A percentile compares a stretch with the other conserved stretches of the same genome.
phyloP scores from a whole-genome alignment of 495 filamentous ascomycete genomes.

The Daldinia concentrica region DNA sequence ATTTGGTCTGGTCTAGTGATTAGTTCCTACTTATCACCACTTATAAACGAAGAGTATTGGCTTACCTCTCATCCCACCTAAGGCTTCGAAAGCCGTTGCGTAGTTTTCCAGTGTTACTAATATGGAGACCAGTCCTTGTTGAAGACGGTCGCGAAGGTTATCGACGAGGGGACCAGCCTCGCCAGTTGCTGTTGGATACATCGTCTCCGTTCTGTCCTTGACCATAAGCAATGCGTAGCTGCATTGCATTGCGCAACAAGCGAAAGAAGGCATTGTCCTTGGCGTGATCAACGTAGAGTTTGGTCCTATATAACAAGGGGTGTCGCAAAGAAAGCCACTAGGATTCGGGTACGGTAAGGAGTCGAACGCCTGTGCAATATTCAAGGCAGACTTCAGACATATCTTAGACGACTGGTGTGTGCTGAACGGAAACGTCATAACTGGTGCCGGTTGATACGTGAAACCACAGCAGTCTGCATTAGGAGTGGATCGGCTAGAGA shows the following conservation, averaged over 20 bases:
- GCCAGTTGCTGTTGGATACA: conserved; percentile 49
- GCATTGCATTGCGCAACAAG: conserved; percentile 70
- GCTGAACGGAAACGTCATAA: conserved; percentile 60
- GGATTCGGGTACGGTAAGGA: conserved; percentile 62
- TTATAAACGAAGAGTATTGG: background rate
- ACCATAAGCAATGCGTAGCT: conserved; percentile 71
- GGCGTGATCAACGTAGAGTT: conserved; percentile 49
- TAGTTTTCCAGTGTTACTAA: conserved; percentile 64
- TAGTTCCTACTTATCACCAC: conserved; percentile 2
- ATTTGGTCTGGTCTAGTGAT: conserved; percentile 41
- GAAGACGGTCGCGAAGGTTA: conserved; percentile 61
- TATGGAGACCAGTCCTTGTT: conserved; percentile 62
- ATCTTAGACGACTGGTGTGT: conserved; percentile 64
- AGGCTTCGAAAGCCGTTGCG: conserved; percentile 66
- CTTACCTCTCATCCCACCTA: conserved; percentile 70
- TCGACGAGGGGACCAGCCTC: conserved; percentile 51
- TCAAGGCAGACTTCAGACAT: conserved; percentile 61
- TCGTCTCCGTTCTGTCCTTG: conserved; percentile 59
- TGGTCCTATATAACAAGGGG: conserved; percentile 44
- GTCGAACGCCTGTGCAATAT: conserved; percentile 62
- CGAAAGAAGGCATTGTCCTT: conserved; percentile 68
- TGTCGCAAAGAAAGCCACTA: conserved; percentile 43
- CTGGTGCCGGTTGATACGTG: conserved; percentile 49
- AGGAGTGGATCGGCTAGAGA: conserved; percentile 49
- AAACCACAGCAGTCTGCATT: conserved; percentile 48